Base-by-base conservation (phyloP, 1,284 basidiomycete species). In the Takashimella tepidaria region DNA sequence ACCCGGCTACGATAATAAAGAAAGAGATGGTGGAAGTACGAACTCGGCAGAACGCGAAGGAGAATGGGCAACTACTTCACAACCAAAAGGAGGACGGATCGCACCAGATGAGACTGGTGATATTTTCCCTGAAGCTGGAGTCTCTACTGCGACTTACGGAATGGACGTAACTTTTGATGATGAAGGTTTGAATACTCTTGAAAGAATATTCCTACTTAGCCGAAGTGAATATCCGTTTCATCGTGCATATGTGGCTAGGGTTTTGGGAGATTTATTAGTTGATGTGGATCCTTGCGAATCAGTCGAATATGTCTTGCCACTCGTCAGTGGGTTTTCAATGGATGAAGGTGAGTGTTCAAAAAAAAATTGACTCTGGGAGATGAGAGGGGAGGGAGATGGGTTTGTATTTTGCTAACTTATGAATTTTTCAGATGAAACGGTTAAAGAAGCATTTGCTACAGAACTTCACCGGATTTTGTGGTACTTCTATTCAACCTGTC, bases 131-230 rank as follows among this genome's bases (percentile, higher is more conserved):
- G 31, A 37, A 37, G 41, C 57, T 12, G 56, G 56, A 13, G 43
- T 59, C 40, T 41, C 27, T 8, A 0, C 47, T 24, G 61, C 54
- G 19, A 49, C 62, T 4, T 22, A 43, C 3, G 63, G 66, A 16
- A 63, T 70, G 59, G 72, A 76, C 41, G 68, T 75, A 8, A 73
- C 73, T 0, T 76, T 77, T 52, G 77, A 78, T 64, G 72, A 79
- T 64, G 88, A 92, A 65, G 82, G 84, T 53, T 81, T 95, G 51
- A 89, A 78, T 69, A 82, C 87, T 19, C 83, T 96, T 26, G 93
- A 98, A 77, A 87, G 89, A 67, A 96, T 97, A 62, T 98, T 96
- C 76, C 81, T 98, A 24, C 92, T 92, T 66, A 88, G 89, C 57
- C 84, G 88, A 64, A 93, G 90, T 73, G 86, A 86, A 60, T 85